Percentiles rank a stretch among this genome's conserved stretches.
Evolutionary conservation across 2,329 filamentous ascomycete species (phyloP).

Genomic region (Stachybotrys elegans): DNA sequence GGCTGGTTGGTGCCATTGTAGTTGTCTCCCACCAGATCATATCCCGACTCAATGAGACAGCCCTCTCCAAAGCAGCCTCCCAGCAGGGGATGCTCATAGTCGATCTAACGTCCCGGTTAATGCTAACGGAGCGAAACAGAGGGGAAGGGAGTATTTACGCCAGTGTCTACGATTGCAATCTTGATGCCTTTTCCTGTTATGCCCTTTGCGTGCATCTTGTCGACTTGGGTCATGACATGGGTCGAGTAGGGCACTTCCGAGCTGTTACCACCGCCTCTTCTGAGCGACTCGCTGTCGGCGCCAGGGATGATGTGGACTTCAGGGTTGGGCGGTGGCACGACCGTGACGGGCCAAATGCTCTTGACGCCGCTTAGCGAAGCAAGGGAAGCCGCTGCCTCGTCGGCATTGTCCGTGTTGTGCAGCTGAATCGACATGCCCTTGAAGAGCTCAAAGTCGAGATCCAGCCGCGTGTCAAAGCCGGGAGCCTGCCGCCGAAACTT

Average conservation of each 20-base stretch:
- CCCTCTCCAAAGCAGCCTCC: conserved; percentile 56
- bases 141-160: conserved; percentile 26
- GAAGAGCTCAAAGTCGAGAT: conserved; percentile 18
- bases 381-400: conserved; percentile 27
- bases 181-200: conserved; percentile 42
- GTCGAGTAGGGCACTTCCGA: too few species aligned
- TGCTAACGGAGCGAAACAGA: neutral
- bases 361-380: conserved; percentile 17
- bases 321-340: too few species aligned
- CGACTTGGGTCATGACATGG: conserved; percentile 47
- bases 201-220: conserved; percentile 39
- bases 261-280: too few species aligned
- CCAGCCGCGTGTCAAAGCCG: conserved; percentile 11
- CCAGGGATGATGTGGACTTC: too few species aligned
- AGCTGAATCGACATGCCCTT: conserved; percentile 18
- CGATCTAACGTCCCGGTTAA: conserved; percentile 26
- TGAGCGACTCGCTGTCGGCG: too few species aligned
- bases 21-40: conserved; percentile 49
- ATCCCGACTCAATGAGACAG: conserved; percentile 49
- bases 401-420: conserved; percentile 25
- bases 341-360: conserved; percentile 25
- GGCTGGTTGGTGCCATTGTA: conserved; percentile 23
- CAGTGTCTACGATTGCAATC: conserved; percentile 45
- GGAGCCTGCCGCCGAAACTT: neutral
- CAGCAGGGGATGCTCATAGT: conserved; percentile 57